phyloP scores from a whole-genome alignment of 257 asterid genomes.

The Cinchona pubescens region DNA sequence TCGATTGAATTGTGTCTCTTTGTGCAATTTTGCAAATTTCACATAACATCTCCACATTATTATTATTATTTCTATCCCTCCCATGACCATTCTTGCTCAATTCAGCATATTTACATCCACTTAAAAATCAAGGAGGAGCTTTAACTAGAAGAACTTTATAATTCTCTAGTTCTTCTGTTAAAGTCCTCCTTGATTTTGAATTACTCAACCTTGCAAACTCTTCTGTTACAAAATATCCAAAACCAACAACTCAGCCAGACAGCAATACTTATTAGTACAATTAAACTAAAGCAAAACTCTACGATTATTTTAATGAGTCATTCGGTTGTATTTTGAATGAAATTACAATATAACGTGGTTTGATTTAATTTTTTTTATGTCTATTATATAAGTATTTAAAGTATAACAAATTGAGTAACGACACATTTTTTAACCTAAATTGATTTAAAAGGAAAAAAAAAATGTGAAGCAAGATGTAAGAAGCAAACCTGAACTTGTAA shows the following conservation, averaged over 20 bases:
- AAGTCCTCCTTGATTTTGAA: constrained; percentile 55
- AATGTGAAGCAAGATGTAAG: background rate
- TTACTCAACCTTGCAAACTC: constrained; percentile 40
- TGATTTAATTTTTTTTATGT: too few species aligned
- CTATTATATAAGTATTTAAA: too few species aligned
- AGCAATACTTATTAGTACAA: too few species aligned
- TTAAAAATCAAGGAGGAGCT: too few species aligned
- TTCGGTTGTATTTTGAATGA: too few species aligned
- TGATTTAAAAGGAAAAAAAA: background rate
- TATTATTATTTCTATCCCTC: background rate
- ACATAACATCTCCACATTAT: constrained; percentile 28
- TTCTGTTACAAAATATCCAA: constrained; percentile 29
- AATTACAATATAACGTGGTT: too few species aligned
- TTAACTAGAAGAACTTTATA: too few species aligned
- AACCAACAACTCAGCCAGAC: constrained; percentile 7
- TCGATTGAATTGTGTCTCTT: constrained; percentile 30
- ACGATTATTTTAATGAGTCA: too few species aligned
- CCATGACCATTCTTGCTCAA: background rate
- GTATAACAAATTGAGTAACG: too few species aligned
- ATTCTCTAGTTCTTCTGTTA: constrained; percentile 50
- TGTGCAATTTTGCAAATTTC: constrained; percentile 44
- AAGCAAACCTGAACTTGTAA: constrained; percentile 46
- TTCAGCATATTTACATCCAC: constrained; percentile 2
- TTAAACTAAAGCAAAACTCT: too few species aligned
- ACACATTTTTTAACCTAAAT: too few species aligned